Evolutionary conservation across 805 yeast species (phyloP), one percentile per base, ranked within the genome.

Genomic region (Wickerhamomyces pijperi): DNA sequence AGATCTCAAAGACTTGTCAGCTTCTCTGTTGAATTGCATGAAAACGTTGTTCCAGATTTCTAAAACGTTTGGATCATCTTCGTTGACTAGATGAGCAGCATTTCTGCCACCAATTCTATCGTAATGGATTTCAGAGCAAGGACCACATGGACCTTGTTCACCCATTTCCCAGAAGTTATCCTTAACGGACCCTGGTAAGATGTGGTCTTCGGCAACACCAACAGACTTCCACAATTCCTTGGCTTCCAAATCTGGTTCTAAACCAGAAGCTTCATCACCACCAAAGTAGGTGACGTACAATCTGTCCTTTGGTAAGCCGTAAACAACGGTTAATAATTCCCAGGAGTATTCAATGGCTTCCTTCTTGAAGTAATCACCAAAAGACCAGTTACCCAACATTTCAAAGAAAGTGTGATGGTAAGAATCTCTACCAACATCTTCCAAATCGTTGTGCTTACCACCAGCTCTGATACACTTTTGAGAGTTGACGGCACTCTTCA

Each of bases 131-230:
- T 92, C 99, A 19, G 95, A 82, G 67, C 98, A 94, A 38, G 99
- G 99, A 46, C 99, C 99, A 70, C 99, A 92, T 36, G 99, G 99
- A 49, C 99, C 99, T 68, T 90, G 97, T 58, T 94, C 99, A 54
- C 99, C 99, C 99, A 92, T 92, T 69, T 92, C 99, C 99, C 99
- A 92, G 64, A 92, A 92, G 66, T 92, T 92, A 61, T 92, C 99
- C 56, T 78, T 68, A 39, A 79, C 83, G 49, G 78, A 67, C 42
- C 99, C 99, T 17, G 96, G 95, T 49, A 92, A 68, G 50, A 92
- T 90, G 59, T 87, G 97, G 58, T 80, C 88, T 50, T 85, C 95
- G 28, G 79, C 72, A 40, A 90, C 94, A 51, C 99, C 99, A 33
- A 82, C 82, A 31, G 70, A 75, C 46, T 68, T 65, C 99, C 99